phyloP scores from a whole-genome alignment of 805 yeast genomes.

The Schwanniomyces pseudopolymorphus region DNA sequence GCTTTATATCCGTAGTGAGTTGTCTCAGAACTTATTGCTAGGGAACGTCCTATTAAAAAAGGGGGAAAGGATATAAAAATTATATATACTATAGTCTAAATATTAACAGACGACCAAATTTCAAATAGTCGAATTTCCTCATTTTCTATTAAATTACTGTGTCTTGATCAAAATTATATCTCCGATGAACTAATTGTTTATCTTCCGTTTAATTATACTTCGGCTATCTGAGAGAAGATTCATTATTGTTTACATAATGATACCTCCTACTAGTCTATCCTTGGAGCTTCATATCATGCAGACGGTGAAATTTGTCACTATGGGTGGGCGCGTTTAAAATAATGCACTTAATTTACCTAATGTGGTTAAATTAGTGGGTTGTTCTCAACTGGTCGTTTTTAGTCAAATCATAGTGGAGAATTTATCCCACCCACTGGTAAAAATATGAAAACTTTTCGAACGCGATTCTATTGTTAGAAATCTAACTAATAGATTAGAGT shows the following conservation, averaged over 20 bases:
- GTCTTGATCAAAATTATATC: neutral
- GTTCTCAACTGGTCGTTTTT: neutral
- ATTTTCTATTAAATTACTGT: neutral
- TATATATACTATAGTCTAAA: neutral
- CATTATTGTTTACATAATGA: neutral
- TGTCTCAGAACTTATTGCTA: neutral
- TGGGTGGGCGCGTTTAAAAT: slow-evolving; percentile 3
- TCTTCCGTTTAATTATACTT: neutral
- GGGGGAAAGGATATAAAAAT: neutral
- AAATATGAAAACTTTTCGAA: neutral
- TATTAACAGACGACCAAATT: neutral
- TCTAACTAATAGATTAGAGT: neutral
- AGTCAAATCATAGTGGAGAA: neutral
- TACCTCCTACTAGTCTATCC: neutral
- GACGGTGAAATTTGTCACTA: neutral
- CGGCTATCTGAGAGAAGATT: neutral
- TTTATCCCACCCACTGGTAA: neutral
- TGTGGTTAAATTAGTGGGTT: slow-evolving; percentile 7
- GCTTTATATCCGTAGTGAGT: neutral
- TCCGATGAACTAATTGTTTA: neutral
- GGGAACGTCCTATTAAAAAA: neutral
- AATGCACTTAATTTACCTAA: slow-evolving; percentile 16
- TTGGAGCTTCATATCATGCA: neutral
- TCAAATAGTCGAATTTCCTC: neutral
- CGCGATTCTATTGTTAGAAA: neutral